Conservation (phyloP, 306 rosid genomes). For the Luffa acutangula region DNA sequence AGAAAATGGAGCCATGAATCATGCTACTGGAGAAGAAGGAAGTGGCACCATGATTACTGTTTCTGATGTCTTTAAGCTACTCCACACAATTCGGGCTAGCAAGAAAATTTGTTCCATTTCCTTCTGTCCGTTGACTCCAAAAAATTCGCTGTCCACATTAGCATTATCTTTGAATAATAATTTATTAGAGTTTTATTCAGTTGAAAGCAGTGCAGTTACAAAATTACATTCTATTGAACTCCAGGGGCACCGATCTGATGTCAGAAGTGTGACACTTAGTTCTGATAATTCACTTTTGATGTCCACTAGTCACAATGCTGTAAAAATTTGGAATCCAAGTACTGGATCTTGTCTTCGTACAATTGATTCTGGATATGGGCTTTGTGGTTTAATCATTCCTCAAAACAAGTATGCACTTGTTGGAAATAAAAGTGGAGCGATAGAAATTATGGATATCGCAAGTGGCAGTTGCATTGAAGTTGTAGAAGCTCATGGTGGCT, state of each 20-base stretch:
- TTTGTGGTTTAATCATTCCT: slow-evolving; percentile 69
- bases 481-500: slow-evolving; percentile 80
- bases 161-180: slow-evolving; percentile 89
- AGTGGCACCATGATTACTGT: slow-evolving; percentile 35
- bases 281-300: slow-evolving; percentile 73
- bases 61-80: slow-evolving; percentile 68
- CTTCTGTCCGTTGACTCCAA: slow-evolving; percentile 61
- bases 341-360: slow-evolving; percentile 92
- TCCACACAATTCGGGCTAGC: slow-evolving; percentile 75
- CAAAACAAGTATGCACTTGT: slow-evolving; percentile 78
- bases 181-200: slow-evolving; percentile 61
- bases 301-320: slow-evolving; percentile 94
- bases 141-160: slow-evolving; percentile 58
- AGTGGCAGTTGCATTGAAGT: slow-evolving; percentile 73
- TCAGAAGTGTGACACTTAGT: slow-evolving; percentile 83
- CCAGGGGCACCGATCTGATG: slow-evolving; percentile 87
- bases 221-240: slow-evolving; percentile 64
- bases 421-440: slow-evolving; percentile 78
- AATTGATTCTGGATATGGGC: slow-evolving; percentile 75
- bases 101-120: slow-evolving; percentile 87
- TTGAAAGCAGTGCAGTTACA: slow-evolving; percentile 34
- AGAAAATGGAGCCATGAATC: slow-evolving; percentile 35
- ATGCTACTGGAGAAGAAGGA: slow-evolving; percentile 31
- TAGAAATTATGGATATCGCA: slow-evolving; percentile 78
- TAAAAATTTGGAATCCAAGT: slow-evolving; percentile 90